phyloP scores from a whole-genome alignment of 164 flowering plant genomes.

The Pachysandra terminalis region DNA sequence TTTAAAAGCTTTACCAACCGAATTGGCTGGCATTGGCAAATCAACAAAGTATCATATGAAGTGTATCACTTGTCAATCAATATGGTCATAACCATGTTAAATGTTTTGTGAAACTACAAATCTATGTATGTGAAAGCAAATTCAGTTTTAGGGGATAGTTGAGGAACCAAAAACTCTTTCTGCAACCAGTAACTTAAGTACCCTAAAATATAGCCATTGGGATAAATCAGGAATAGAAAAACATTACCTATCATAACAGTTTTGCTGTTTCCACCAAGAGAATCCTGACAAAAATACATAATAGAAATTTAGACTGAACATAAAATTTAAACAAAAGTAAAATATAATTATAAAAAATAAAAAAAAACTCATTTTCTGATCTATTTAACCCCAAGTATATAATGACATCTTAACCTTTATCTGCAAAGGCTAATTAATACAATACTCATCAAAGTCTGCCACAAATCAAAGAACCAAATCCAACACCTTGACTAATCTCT shows the following conservation, averaged over 20 bases:
- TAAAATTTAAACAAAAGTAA: neutral
- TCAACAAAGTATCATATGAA: too few relatives aligned
- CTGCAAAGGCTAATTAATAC: too few relatives aligned
- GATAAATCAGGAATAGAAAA: neutral
- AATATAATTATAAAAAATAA: neutral
- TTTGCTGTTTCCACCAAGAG: conserved; percentile 99
- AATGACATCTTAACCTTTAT: too few relatives aligned
- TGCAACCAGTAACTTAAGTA: neutral
- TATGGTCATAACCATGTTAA: neutral
- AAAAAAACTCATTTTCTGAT: too few relatives aligned
- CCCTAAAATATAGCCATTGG: neutral
- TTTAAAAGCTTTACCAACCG: too few relatives aligned
- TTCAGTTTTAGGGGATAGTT: neutral
- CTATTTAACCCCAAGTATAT: too few relatives aligned
- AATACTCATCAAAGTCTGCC: too few relatives aligned
- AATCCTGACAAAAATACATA: conserved; percentile 61
- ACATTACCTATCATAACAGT: conserved; percentile 96
- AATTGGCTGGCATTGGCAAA: too few relatives aligned
- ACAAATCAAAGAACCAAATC: too few relatives aligned
- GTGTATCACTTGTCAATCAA: neutral
- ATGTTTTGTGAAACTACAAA: too few relatives aligned
- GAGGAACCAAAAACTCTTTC: neutral
- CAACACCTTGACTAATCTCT: too few relatives aligned
- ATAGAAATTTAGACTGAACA: neutral
- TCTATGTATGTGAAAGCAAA: neutral